These are phyloP conservation scores for Epichloe uncinata DNA, from an alignment of 2,329 filamentous ascomycete species.

Conservation along the genomic window DNA sequence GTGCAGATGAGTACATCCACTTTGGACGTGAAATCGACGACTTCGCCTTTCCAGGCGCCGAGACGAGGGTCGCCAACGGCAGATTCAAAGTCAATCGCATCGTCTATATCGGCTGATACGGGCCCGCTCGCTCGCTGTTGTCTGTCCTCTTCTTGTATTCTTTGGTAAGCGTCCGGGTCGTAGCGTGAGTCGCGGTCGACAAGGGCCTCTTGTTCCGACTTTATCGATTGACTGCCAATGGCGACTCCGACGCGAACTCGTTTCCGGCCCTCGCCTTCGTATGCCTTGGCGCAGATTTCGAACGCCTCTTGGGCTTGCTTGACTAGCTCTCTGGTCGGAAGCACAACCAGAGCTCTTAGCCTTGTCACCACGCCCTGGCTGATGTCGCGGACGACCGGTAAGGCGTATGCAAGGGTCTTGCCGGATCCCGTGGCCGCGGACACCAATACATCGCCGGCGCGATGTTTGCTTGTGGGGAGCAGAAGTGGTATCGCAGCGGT, in stretches of 20 bases:
- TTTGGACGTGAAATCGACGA: slow-evolving; percentile 53
- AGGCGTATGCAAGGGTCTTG: slow-evolving; percentile 82
- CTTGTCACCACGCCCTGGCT: slow-evolving; percentile 49
- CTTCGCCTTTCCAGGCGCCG: slow-evolving; percentile 30
- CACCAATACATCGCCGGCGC: slow-evolving; percentile 69
- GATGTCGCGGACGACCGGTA: slow-evolving; percentile 72
- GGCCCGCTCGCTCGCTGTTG: slow-evolving; percentile 3
- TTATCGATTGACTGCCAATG: slow-evolving; percentile 66
- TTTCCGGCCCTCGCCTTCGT: slow-evolving; percentile 41
- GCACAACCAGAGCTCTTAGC: slow-evolving; percentile 68
- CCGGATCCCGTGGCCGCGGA: slow-evolving; percentile 91
- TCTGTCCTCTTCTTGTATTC: slow-evolving; percentile 13
- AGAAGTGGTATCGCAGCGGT: slow-evolving; percentile 59
- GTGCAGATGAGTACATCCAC: slow-evolving; percentile 87
- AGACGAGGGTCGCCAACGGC: slow-evolving; percentile 17
- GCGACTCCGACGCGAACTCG: slow-evolving; percentile 69
- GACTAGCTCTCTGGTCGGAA: slow-evolving; percentile 85
- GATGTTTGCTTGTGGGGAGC: slow-evolving; percentile 46
- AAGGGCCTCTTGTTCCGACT: slow-evolving; percentile 41
- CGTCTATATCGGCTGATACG: slow-evolving; percentile 8
- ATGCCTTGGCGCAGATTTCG: slow-evolving; percentile 56
- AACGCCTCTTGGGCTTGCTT: slow-evolving; percentile 71
- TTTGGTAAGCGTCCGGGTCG: slow-evolving; percentile 42
- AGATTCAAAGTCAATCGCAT: slow-evolving; percentile 9
- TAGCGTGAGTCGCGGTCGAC: slow-evolving; percentile 41